phyloP scores from a whole-genome alignment of 2,329 filamentous ascomycete genomes.

The Trichoderma semiorbis region DNA sequence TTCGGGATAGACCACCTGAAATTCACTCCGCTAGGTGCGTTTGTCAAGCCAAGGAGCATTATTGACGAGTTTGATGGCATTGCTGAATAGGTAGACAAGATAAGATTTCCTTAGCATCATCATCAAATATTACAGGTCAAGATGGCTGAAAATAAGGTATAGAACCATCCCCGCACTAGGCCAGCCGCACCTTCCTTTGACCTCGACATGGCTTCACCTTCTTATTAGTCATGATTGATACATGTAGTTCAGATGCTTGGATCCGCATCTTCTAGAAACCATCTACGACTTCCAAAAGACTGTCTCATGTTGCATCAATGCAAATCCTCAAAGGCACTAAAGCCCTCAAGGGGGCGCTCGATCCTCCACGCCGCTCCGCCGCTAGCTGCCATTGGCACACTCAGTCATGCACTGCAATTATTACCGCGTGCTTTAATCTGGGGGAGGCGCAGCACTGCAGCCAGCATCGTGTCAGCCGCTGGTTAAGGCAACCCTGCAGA shows the following conservation, averaged over 20 bases:
- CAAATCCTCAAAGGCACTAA: not conserved
- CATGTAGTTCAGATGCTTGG: not conserved
- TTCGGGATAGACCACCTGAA: conserved; percentile 48
- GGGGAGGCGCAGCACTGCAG: conserved; percentile 13
- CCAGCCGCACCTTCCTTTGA: not conserved
- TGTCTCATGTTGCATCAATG: not conserved
- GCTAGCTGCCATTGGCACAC: not conserved
- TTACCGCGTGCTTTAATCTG: not conserved
- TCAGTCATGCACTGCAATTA: not conserved
- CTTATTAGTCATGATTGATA: not conserved
- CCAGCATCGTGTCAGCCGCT: not conserved
- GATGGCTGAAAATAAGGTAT: not conserved
- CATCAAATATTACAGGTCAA: not conserved
- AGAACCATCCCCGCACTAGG: not conserved
- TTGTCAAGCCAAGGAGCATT: conserved; percentile 48
- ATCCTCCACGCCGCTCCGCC: not conserved
- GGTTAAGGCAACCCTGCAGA: not conserved
- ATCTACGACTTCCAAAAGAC: not conserved
- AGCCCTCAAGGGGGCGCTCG: not conserved
- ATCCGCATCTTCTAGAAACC: not conserved
- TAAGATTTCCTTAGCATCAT: not conserved
- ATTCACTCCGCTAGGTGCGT: conserved; percentile 47
- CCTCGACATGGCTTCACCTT: not conserved
- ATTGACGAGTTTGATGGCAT: conserved; percentile 47
- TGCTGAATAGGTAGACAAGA: not conserved